Percentiles rank a stretch among this genome's conserved stretches.
These are phyloP conservation scores for Chalciporus chontae DNA, from an alignment of 768 basidiomycete genomes.

Conservation along the genomic window DNA sequence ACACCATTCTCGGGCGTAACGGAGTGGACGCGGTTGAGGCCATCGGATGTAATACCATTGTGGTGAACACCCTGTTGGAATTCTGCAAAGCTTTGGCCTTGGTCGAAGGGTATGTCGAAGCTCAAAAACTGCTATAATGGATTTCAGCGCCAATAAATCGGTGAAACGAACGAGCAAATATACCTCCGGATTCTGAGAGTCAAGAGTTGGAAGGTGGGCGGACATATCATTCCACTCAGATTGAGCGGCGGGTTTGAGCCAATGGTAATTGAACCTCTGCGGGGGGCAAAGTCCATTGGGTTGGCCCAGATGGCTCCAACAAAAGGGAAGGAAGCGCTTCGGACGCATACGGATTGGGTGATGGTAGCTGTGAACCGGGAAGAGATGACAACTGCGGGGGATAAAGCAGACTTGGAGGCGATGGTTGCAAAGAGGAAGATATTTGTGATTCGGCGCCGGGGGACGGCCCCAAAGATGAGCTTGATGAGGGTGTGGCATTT, in stretches of 20 bases:
- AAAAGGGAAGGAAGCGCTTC: constrained; percentile 6
- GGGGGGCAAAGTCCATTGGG: constrained; percentile 1
- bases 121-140: constrained; percentile 9
- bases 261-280: constrained; percentile 4
- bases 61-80: background rate
- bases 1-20: constrained; percentile 32
- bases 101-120: constrained; percentile 12
- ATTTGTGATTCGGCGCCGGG: constrained; percentile 14
- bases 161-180: background rate
- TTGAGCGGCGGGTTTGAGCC: background rate
- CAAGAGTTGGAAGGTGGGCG: background rate
- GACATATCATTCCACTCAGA: constrained; percentile 12
- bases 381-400: constrained; percentile 1
- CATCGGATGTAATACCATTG: constrained; percentile 13
- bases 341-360: constrained; percentile 6
- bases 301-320: background rate
- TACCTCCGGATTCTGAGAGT: constrained; percentile 12
- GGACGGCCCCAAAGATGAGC: constrained; percentile 6
- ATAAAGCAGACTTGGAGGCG: background rate
- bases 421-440: constrained; percentile 15
- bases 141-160: background rate
- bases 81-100: constrained; percentile 5
- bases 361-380: constrained; percentile 11
- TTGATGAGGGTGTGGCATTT: constrained; percentile 12
- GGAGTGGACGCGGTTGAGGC: constrained; percentile 31